Evolutionary conservation across 108 stramenopile genomes (phyloP), one percentile per base, ranked within the genome.

Genomic region (Cyclotella atomus): DNA sequence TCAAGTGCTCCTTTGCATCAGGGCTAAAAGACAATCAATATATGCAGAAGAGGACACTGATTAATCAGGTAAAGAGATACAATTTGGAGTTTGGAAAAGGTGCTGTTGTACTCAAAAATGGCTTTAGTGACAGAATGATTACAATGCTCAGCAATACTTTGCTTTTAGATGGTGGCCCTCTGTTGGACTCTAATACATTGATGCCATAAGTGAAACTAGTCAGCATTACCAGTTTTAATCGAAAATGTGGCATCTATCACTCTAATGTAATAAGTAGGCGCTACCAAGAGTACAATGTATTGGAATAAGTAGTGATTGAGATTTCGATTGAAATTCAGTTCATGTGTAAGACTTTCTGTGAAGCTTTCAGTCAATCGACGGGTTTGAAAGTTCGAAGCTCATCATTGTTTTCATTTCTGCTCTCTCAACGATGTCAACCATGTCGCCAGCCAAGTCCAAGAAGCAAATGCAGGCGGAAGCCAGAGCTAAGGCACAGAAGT

Each of bases 101-200:
- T 35, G 79, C 73, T 14, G 50, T 80, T 19, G 69, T 80, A 15
- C 30, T 73, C 24, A 74, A 75, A 43, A 29, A 69, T 62, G 79
- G 79, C 17, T 75, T 80, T 33, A 60, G 72, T 44, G 59, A 21
- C 7, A 38, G 2, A 2, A 53, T 80, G 10, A 53, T 34, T 21
- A 17, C 21, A 25, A 57, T 27, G 49, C 43, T 49, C 3, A 57
- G 68, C 1, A 41, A 29, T 20, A 75, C 73, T 20, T 47, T 80
- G 16, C 68, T 80, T 43, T 59, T 80, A 21, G 79, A 75, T 69
- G 46, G 72, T 54, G 79, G 79, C 32, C 65, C 72, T 2, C 23
- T 79, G 29, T 47, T 21, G 16, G 56, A 57, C 30, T 57, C 12
- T 41, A 41, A 12, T 9, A 57, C 28, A 12, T 15, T 57, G 32